Evolutionary conservation across 768 basidiomycete genomes (phyloP), one percentile per base, ranked within the genome.

Genomic region (Kwoniella bestiolae): DNA sequence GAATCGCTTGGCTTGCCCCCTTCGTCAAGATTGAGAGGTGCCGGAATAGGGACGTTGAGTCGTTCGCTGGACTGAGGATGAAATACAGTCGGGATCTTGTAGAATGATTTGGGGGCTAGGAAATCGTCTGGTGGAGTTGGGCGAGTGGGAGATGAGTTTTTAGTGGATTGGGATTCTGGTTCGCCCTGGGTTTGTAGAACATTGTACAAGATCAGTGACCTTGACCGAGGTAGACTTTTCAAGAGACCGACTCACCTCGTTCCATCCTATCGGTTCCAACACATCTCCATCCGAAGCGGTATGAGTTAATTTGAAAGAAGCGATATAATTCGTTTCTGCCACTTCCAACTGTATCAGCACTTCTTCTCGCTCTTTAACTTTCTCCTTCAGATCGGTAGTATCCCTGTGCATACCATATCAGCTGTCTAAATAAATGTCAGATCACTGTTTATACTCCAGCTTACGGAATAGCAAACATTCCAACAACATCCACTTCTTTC

Each of bases 291-390:
- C 34, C 26, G 57, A n/a, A 31, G 44, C 23, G 21, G 46, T 60
- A 34, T 60, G 64, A 51, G 47, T 70, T 41, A 46, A 82, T 16
- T 86, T 83, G 83, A 91, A 92, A 4, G 89, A 91, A 61, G 84
- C 84, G 67, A 91, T 90, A 72, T 91, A 93, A 72, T 85, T 86
- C 11, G 88, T 86, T 82, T 91, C 91, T 11, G 90, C 90, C 57
- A 88, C 86, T 82, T 92, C 91, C 8, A 92, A 84, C 66, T 89
- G 87, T 69, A 90, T 88, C n/a, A 92, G 80, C 23, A 91, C 86
- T 72, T 86, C 85, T 67, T 91, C 90, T 29, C 91, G 85, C 75
- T 91, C 88, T 47, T 87, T 86, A 46, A 92, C 89, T 29, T 92
- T 85, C 5, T 86, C 68, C 0, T 87, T 86, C n/a, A 92, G 82